Evolutionary conservation across 257 asterid species (phyloP).

Genomic region (Eucommia ulmoides): DNA sequence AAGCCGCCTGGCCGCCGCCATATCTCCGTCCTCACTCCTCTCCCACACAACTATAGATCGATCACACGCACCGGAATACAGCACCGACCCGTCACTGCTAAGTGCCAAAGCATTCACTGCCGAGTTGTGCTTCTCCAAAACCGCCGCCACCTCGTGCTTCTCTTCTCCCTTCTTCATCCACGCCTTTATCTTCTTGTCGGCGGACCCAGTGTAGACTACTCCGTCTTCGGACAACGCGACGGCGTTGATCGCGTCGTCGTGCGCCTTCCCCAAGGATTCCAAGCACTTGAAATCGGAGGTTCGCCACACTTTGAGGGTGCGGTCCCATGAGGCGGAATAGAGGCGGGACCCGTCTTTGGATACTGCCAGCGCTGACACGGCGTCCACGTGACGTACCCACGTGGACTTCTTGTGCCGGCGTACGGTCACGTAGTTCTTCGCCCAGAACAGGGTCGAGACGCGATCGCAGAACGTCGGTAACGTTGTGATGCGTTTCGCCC

Average conservation of each 20-base stretch:
- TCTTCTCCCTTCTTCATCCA: not conserved
- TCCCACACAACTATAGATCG: not conserved
- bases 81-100: not conserved
- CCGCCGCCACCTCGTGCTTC: not conserved
- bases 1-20: not conserved
- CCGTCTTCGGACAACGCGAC: not conserved
- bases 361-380: not conserved
- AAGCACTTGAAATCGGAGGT: not conserved
- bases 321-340: not conserved
- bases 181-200: not conserved
- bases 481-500: not conserved
- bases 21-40: not conserved
- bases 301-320: not conserved
- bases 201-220: not conserved
- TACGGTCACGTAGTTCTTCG: not conserved
- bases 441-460: not conserved
- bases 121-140: not conserved
- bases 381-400: not conserved
- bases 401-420: slow-evolving; percentile 1
- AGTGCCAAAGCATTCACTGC: not conserved
- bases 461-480: not conserved
- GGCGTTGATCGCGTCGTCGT: not conserved
- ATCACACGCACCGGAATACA: slow-evolving; percentile 1
- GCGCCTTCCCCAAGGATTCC: not conserved
- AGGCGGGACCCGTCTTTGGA: not conserved